Percentiles rank a stretch among this genome's conserved stretches.
Evolutionary conservation across 1,284 basidiomycete species (phyloP).

Genomic region (Austroboletus niveus): DNA sequence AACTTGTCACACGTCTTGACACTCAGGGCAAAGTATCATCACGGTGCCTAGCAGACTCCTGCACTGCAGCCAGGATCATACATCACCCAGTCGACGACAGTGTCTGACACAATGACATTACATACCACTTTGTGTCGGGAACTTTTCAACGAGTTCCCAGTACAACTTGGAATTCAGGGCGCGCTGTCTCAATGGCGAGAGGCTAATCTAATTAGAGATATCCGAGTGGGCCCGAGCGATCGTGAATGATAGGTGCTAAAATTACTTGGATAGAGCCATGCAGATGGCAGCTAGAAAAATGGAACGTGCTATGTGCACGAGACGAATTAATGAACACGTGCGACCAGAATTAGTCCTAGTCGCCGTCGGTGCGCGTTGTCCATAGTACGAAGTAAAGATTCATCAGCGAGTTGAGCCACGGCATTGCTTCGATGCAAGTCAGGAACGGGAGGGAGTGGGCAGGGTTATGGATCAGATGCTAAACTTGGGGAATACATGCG

Average conservation of each 20-base stretch:
- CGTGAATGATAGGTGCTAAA: not conserved
- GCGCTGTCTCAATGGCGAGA: no score
- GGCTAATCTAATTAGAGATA: no score
- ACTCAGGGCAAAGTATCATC: no score
- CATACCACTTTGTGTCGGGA: no score
- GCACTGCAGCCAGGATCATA: no score
- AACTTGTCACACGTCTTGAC: no score
- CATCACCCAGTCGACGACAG: no score
- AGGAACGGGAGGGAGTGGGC: not conserved
- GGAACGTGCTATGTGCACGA: not conserved
- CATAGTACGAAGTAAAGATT: not conserved
- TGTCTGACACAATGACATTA: no score
- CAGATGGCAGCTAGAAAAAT: not conserved
- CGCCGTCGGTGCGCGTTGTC: not conserved
- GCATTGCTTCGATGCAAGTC: not conserved
- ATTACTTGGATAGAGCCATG: not conserved
- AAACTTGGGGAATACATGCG: slow-evolving; percentile 57
- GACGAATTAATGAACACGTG: not conserved
- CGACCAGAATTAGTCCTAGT: not conserved
- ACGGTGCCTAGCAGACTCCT: no score
- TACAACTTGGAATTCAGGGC: no score
- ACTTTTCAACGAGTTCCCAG: no score
- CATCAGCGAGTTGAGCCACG: not conserved
- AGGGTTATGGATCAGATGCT: slow-evolving; percentile 9
- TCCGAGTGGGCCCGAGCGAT: no score